Evolutionary conservation across 2,329 filamentous ascomycete genomes (phyloP), one percentile per base, ranked within the genome.

Genomic region (Microdochium bolleyi): DNA sequence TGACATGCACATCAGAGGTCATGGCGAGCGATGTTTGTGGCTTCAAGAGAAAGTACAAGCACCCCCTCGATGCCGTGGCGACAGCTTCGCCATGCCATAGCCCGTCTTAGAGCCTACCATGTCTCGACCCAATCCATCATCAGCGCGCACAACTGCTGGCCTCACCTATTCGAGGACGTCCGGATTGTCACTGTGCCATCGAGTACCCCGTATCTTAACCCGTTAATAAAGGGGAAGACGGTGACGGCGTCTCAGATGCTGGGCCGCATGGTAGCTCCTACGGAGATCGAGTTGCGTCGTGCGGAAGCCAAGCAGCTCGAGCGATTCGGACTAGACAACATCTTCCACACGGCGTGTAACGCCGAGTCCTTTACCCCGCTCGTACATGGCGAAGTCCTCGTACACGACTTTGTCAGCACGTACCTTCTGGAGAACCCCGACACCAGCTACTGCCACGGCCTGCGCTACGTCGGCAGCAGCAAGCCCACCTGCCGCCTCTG

Each of bases 401-500:
- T 71, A 0, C 59, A 67, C 10, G 59, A 64, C 14, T 62, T 63
- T 34, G 34, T 64, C 13, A 30, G 34, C 0, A 38, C 34, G 16
- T 38, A 38, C 14, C 34, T 38, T 5, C 14, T 38, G 13, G 34
- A 38, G 34, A 38, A 38, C 34, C 34, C 4, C 3, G 34, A 38
- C 34, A 14, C 16, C 7, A 38, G 3, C 7, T 73, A 70, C 60
- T 73, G 68, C 52, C 38, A 54, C 0, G 53, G 57, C 9, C 64
- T 60, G 53, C 60, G 56, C 14, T 73, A 73, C 51, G 70, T 74
- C n/a, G 71, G 70, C 0, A 61, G 60, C 25, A 72, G 70, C 58
- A 74, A 74, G 55, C 70, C 70, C 0, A 67, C 70, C 0, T 74
- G 72, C 32, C 61, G 64, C 0, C 61, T 74, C 1, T 74, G 72